A percentile compares a stretch with the other conserved stretches of the same genome.
phyloP scores from a whole-genome alignment of 148 eudicot species.

The Rhododendron ferrugineum region DNA sequence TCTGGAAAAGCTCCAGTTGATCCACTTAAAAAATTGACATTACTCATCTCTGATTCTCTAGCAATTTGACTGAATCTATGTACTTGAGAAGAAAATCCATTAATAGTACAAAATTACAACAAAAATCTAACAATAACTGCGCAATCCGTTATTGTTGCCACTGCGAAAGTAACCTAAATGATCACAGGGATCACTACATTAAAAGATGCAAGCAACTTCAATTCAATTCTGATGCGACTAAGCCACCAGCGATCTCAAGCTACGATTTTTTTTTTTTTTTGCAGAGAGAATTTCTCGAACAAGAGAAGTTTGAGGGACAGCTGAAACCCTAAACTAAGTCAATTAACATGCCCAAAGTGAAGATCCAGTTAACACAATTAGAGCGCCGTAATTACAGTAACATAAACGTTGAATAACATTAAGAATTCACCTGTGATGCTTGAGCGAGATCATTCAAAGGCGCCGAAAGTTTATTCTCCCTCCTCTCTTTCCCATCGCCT shows the following conservation, averaged over 20 bases:
- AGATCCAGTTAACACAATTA: neutral
- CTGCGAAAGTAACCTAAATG: neutral
- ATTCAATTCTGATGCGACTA: neutral
- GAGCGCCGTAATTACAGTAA: neutral
- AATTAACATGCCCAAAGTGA: neutral
- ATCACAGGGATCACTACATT: neutral
- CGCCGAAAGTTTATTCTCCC: slow-evolving; percentile 37
- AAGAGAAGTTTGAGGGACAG: neutral
- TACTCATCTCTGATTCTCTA: neutral
- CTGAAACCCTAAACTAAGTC: slow-evolving; percentile 3
- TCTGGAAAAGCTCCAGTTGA: neutral
- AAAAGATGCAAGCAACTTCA: neutral
- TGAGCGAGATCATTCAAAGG: slow-evolving; percentile 58
- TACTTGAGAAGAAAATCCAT: neutral
- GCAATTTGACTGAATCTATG: neutral
- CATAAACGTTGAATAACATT: neutral
- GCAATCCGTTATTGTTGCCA: neutral
- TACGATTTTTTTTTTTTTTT: neutral
- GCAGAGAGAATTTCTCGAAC: neutral
- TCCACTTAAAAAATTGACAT: neutral
- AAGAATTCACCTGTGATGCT: slow-evolving; percentile 60
- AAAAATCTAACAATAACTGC: neutral
- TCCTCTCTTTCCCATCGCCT: slow-evolving; percentile 44
- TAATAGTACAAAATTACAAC: neutral
- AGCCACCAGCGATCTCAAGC: neutral